Evolutionary conservation across 2,329 filamentous ascomycete genomes (phyloP).

Genomic region (Xylariales sp.): DNA sequence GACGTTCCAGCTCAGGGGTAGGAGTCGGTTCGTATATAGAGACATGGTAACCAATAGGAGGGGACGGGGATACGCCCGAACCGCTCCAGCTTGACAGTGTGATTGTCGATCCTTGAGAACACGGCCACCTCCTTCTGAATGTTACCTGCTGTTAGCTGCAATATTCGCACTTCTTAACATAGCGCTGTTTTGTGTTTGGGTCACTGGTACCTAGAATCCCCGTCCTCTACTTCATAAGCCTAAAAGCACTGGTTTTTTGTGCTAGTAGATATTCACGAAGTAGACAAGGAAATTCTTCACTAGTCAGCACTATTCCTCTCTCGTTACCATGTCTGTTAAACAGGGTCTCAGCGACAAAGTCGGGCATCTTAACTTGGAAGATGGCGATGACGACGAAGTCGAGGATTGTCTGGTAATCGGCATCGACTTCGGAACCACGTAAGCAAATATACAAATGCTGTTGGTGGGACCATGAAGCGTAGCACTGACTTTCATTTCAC

Average conservation of each 20-base stretch:
- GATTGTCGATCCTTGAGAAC: no score
- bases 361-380: background rate
- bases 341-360: background rate
- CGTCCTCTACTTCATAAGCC: background rate
- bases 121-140: no score
- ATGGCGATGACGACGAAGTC: background rate
- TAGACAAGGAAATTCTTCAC: background rate
- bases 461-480: background rate
- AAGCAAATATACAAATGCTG: conserved; percentile 18
- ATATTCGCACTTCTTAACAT: no score
- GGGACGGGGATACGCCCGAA: no score
- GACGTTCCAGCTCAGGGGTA: background rate
- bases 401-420: conserved; percentile 41
- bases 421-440: conserved; percentile 51
- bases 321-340: background rate
- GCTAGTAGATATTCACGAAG: background rate
- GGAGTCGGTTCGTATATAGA: no score
- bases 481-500: background rate
- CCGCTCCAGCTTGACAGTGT: no score
- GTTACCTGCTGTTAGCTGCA: no score
- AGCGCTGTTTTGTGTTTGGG: no score
- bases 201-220: no score
- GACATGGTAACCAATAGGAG: no score
- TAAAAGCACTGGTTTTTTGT: background rate
- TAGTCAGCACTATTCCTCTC: background rate